phyloP scores from a whole-genome alignment of 345 rosid genomes.

The Aurinia saxatilis region DNA sequence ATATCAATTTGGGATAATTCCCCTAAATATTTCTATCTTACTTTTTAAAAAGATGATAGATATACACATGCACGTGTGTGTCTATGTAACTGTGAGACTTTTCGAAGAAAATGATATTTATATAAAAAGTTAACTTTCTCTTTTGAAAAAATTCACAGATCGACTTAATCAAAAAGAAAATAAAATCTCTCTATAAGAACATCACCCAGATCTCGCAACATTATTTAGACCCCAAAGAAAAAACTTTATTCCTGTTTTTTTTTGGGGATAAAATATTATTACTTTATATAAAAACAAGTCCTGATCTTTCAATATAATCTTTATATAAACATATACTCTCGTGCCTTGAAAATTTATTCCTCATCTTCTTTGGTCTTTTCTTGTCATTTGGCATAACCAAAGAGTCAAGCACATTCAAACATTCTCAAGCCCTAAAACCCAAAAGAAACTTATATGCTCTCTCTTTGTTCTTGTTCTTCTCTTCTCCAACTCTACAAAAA shows the following conservation, averaged over 20 bases:
- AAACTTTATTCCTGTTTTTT: background rate
- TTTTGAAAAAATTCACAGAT: constrained; percentile 6
- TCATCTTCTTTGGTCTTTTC: constrained; percentile 36
- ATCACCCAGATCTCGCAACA: constrained; percentile 33
- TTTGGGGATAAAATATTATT: background rate
- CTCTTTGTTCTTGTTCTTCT: constrained; percentile 22
- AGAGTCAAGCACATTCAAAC: constrained; percentile 42
- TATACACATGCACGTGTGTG: constrained; percentile 33
- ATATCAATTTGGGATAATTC: background rate
- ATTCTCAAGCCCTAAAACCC: constrained; percentile 37
- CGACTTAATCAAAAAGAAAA: constrained; percentile 9
- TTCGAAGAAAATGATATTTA: constrained; percentile 2
- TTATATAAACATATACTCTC: constrained; percentile 16
- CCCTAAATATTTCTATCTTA: background rate
- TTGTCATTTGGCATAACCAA: constrained; percentile 65
- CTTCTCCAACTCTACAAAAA: constrained; percentile 26
- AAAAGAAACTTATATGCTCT: constrained; percentile 38
- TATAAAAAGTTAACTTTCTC: constrained; percentile 4
- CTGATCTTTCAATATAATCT: constrained; percentile 7
- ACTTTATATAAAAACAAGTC: background rate
- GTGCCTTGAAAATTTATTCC: constrained; percentile 34
- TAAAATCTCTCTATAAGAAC: constrained; percentile 35
- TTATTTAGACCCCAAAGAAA: constrained; percentile 19
- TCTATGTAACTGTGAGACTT: constrained; percentile 23
- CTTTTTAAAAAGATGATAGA: constrained; percentile 10